Evolutionary conservation across 1,284 basidiomycete species (phyloP).

Genomic region (Polyporus tsugae): DNA sequence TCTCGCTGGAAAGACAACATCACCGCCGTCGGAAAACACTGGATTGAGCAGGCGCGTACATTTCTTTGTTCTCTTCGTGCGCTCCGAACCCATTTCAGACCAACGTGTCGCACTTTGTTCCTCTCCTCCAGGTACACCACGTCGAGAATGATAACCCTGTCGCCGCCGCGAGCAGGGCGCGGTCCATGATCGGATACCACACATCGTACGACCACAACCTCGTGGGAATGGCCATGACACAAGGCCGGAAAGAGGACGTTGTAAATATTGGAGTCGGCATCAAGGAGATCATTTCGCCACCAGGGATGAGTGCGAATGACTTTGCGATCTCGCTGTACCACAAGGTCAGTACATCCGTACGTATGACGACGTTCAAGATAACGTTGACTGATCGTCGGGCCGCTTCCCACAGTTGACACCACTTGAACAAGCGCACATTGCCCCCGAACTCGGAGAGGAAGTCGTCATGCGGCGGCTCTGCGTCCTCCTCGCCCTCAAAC

Average conservation of each 20-base stretch:
- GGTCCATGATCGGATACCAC: conserved; percentile 82
- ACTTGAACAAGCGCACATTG: conserved; percentile 63
- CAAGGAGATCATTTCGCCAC: conserved; percentile 69
- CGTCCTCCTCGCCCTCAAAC: conserved; percentile 78
- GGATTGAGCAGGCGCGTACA: conserved; percentile 76
- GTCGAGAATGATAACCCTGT: conserved; percentile 56
- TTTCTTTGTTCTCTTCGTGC: conserved; percentile 18
- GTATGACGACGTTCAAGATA: not conserved
- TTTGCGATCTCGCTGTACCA: conserved; percentile 78
- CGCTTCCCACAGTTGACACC: conserved; percentile 60
- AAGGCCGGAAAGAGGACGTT: conserved; percentile 75
- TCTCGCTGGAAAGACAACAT: conserved; percentile 73
- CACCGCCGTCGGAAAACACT: conserved; percentile 73
- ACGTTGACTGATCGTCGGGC: conserved; percentile 3
- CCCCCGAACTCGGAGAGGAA: conserved; percentile 61
- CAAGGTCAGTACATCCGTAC: conserved; percentile 56
- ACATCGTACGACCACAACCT: conserved; percentile 72
- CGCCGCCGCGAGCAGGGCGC: conserved; percentile 66
- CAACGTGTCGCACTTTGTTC: not conserved
- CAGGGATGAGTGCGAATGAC: conserved; percentile 60
- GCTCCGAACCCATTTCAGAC: conserved; percentile 12
- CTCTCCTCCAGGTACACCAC: conserved; percentile 22
- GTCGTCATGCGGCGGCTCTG: conserved; percentile 74
- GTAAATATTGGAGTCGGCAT: conserved; percentile 81
- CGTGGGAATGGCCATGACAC: conserved; percentile 84